phyloP scores from a whole-genome alignment of 306 rosid genomes.

The Inga laurina region DNA sequence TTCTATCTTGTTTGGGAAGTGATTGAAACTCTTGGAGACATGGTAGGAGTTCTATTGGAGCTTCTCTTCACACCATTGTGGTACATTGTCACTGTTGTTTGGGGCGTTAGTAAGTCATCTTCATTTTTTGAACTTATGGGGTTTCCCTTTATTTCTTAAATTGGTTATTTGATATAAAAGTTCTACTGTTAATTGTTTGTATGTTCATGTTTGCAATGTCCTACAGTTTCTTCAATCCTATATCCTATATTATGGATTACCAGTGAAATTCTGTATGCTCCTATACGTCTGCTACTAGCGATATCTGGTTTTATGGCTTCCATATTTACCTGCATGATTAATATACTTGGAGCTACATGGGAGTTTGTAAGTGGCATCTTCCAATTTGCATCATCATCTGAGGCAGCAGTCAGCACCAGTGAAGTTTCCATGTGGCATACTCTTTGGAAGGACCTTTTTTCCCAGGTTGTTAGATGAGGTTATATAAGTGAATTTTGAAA shows the following conservation, averaged over 20 bases:
- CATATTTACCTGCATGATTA: conserved; percentile 35
- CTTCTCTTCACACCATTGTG: conserved; percentile 66
- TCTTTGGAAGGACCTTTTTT: conserved; percentile 94
- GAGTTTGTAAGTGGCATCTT: conserved; percentile 54
- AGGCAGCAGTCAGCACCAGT: conserved; percentile 55
- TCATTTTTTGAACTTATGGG: conserved; percentile 26
- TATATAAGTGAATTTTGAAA: neutral
- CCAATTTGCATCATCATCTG: conserved; percentile 73
- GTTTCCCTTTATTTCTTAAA: neutral
- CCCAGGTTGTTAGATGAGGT: conserved; percentile 59
- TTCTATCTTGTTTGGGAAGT: conserved; percentile 61
- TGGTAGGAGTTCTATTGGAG: conserved; percentile 63
- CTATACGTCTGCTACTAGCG: conserved; percentile 56
- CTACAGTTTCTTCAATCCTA: conserved; percentile 63
- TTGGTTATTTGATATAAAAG: conserved; percentile 1
- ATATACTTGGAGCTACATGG: conserved; percentile 54
- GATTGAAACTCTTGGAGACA: conserved; percentile 47
- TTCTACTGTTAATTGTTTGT: conserved; percentile 12
- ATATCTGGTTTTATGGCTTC: conserved; percentile 51
- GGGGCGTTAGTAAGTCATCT: conserved; percentile 73
- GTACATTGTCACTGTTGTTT: conserved; percentile 50
- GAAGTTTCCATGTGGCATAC: conserved; percentile 88
- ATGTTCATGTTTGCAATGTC: conserved; percentile 31
- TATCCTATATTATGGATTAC: conserved; percentile 71
- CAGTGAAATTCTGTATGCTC: conserved; percentile 74